Conservation (phyloP, 75 land plant genomes). For the Pinus albicaulis region DNA sequence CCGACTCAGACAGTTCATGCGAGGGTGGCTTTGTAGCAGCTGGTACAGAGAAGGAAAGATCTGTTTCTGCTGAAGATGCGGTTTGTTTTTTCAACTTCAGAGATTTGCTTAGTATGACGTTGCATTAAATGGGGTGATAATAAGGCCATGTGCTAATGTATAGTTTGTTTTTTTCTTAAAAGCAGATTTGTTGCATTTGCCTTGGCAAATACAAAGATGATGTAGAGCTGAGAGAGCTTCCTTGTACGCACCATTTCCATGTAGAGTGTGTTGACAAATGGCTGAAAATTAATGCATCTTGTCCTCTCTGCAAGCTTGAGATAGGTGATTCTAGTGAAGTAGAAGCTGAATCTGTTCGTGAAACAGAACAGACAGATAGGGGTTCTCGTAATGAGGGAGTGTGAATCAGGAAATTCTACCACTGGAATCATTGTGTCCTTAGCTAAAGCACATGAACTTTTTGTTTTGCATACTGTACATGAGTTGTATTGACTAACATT, state of each 20-base stretch:
- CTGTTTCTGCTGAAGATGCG: conserved; percentile 84
- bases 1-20: conserved; percentile 26
- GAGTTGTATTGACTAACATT: too few species aligned
- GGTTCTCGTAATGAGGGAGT: conserved; percentile 1
- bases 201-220: conserved; percentile 68
- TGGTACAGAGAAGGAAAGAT: conserved; percentile 76
- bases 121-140: not conserved
- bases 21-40: conserved; percentile 74
- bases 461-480: too few species aligned
- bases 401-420: not conserved
- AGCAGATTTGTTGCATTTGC: conserved; percentile 83
- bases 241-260: conserved; percentile 83
- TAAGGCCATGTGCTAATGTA: not conserved
- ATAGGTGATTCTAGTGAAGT: conserved; percentile 35
- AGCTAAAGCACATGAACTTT: too few species aligned
- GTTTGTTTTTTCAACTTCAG: conserved; percentile 31
- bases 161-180: not conserved
- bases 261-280: conserved; percentile 86
- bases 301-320: conserved; percentile 87
- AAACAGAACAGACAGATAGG: conserved; percentile 1
- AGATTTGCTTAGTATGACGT: not conserved
- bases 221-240: conserved; percentile 69
- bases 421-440: too few species aligned
- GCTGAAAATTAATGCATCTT: conserved; percentile 83
- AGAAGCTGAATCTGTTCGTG: conserved; percentile 8